Evolutionary conservation across 352 stramenopile genomes (phyloP).

Genomic region (Phytophthora aleatoria): DNA sequence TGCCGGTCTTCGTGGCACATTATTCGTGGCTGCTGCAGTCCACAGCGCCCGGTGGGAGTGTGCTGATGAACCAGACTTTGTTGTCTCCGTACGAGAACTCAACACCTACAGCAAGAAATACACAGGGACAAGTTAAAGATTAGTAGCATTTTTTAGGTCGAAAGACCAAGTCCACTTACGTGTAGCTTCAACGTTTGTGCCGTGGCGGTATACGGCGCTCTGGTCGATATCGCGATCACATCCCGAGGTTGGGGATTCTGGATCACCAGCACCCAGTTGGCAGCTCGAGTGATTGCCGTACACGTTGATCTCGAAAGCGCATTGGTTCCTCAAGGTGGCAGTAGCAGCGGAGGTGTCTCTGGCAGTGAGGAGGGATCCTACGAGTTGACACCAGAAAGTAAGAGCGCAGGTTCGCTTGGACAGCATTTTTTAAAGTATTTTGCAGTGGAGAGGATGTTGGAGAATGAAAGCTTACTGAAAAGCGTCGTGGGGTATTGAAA

Average conservation of each 20-base stretch:
- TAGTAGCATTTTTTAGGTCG: background rate
- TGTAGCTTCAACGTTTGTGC: constrained; percentile 18
- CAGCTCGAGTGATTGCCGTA: constrained; percentile 21
- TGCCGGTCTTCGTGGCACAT: constrained; percentile 18
- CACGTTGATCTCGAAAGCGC: constrained; percentile 22
- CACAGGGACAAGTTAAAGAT: background rate
- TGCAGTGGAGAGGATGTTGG: constrained; percentile 3
- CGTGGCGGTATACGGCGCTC: constrained; percentile 31
- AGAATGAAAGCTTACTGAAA: background rate
- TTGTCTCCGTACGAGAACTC: constrained; percentile 22
- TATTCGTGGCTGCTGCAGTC: constrained; percentile 26
- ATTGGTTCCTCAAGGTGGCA: constrained; percentile 33
- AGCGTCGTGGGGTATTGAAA: background rate
- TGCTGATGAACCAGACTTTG: constrained; percentile 43
- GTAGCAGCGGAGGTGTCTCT: background rate
- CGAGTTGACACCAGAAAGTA: constrained; percentile 11
- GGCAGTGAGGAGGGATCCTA: background rate
- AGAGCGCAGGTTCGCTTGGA: constrained; percentile 12
- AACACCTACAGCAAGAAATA: constrained; percentile 7
- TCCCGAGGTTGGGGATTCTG: background rate
- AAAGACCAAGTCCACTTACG: background rate
- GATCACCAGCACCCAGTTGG: constrained; percentile 5
- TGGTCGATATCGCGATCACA: constrained; percentile 15
- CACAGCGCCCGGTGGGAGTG: constrained; percentile 27
- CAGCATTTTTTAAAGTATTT: background rate